phyloP scores from a whole-genome alignment of 1,284 basidiomycete genomes.

The Melampsora abietis-canadensis region DNA sequence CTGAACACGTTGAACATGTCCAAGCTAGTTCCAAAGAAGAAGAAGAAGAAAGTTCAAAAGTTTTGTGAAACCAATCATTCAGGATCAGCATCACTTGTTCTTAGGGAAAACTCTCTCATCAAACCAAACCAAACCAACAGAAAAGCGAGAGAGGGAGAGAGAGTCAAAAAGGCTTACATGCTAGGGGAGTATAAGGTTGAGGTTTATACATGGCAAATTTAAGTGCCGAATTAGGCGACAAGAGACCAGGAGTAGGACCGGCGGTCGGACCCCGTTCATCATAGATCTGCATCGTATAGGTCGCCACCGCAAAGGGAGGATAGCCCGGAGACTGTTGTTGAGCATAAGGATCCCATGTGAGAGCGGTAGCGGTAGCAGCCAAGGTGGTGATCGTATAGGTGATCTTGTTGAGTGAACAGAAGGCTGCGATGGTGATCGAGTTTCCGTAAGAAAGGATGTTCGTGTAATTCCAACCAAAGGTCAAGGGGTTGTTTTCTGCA shows the following conservation, averaged over 20 bases:
- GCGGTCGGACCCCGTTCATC: slow-evolving; percentile 71
- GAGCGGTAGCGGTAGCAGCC: slow-evolving; percentile 64
- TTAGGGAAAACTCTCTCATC: slow-evolving; percentile 6
- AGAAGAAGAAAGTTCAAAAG: background rate
- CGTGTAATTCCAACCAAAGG: slow-evolving; percentile 89
- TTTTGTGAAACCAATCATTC: too few species aligned
- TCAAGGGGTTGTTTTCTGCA: slow-evolving; percentile 67
- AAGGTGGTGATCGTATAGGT: slow-evolving; percentile 68
- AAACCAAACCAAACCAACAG: slow-evolving; percentile 11
- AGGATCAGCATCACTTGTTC: too few species aligned
- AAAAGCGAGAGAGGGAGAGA: slow-evolving; percentile 16
- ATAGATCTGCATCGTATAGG: slow-evolving; percentile 73
- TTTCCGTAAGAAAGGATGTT: slow-evolving; percentile 50
- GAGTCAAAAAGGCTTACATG: slow-evolving; percentile 58
- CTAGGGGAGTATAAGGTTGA: slow-evolving; percentile 67
- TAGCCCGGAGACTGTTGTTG: slow-evolving; percentile 68
- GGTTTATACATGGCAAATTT: slow-evolving; percentile 84
- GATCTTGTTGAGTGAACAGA: slow-evolving; percentile 72
- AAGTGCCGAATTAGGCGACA: slow-evolving; percentile 67
- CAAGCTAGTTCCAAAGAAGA: slow-evolving; percentile 60
- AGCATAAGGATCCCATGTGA: slow-evolving; percentile 76
- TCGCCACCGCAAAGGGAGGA: slow-evolving; percentile 67
- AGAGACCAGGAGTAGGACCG: slow-evolving; percentile 62
- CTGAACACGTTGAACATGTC: slow-evolving; percentile 68
- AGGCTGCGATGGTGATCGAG: slow-evolving; percentile 72